Conservation (phyloP, 2,329 filamentous ascomycete genomes). For the Fonsecaea monophora region DNA sequence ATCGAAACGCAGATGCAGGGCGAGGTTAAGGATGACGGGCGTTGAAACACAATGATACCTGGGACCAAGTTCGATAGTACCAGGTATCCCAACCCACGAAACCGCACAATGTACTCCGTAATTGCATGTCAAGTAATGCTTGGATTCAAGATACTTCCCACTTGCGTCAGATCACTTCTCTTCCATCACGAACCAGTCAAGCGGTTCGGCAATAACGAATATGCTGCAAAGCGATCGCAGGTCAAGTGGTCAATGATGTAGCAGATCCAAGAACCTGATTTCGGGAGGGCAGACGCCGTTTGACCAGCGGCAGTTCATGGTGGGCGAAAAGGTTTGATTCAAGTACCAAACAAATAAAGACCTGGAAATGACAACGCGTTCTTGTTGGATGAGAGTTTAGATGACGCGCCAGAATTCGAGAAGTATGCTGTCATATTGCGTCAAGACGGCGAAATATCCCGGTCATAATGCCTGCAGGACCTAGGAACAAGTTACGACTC, state of each 20-base stretch:
- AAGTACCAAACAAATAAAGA: slow-evolving; percentile 4
- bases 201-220: background rate
- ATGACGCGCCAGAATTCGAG: background rate
- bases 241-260: background rate
- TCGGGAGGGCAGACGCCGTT: background rate
- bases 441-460: slow-evolving; percentile 11
- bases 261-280: background rate
- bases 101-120: background rate
- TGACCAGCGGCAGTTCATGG: background rate
- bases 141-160: background rate
- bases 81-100: background rate
- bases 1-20: background rate
- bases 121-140: background rate
- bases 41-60: background rate
- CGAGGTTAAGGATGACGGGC: background rate
- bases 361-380: slow-evolving; percentile 9
- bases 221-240: background rate
- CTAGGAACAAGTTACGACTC: background rate
- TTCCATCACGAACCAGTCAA: background rate
- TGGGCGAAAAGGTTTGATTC: background rate
- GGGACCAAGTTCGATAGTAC: background rate
- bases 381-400: slow-evolving; percentile 2
- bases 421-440: slow-evolving; percentile 21
- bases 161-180: background rate
- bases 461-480: slow-evolving; percentile 1